Base-by-base conservation (phyloP, 2,329 filamentous ascomycete genomes). In the Arthrobotrys megalospora region DNA sequence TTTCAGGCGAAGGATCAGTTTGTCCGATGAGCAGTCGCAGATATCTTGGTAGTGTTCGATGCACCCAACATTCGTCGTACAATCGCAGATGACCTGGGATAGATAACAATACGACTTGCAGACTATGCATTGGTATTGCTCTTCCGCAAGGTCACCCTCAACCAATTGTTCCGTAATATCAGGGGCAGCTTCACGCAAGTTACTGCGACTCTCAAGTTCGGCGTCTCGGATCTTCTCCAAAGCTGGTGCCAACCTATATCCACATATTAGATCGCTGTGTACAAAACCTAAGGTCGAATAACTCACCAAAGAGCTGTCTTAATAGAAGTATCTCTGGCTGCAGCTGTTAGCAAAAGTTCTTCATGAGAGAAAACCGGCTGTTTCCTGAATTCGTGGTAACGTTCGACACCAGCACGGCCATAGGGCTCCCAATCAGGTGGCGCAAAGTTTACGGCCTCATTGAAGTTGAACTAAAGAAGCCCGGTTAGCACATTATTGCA, bases 351-450 rank as follows among this genome's bases (percentile, higher is more conserved):
- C 2, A 99, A 87, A 21, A 99, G 86, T 84, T 99, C 96, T 82
- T 99, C 96, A 81, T 99, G 96, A 0, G 95, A 98, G 84, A 99
- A 99, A 84, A 96, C 98, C 0, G 96, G 94, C 80, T 97, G 94
- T 70, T 94, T 90, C 70, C 95, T 89, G 84, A 97, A 99, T 62
- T 91, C 89, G 81, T 96, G 93, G 34, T 98, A 87, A 80, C 95
- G 89, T 82, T 95, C 91, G 0, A 98, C 94, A 0, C 96, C 94
- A 32, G 91, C 88, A 69, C 95, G 90, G 1, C 96, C 96, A 83
- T 91, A 96, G 0, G 94, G 93, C 82, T 99, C 96, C 96, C 96
- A 99, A 82, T 99, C 96, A 32, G 87, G 88, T 0, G 96, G 96
- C 0, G 96, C 96, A 85, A 99, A 99, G 83, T 99, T 99, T 81